Percentiles rank a stretch among this genome's conserved stretches.
These are phyloP conservation scores for Leishmania arabica DNA, from an alignment of 208 protist species.

Conservation along the genomic window DNA sequence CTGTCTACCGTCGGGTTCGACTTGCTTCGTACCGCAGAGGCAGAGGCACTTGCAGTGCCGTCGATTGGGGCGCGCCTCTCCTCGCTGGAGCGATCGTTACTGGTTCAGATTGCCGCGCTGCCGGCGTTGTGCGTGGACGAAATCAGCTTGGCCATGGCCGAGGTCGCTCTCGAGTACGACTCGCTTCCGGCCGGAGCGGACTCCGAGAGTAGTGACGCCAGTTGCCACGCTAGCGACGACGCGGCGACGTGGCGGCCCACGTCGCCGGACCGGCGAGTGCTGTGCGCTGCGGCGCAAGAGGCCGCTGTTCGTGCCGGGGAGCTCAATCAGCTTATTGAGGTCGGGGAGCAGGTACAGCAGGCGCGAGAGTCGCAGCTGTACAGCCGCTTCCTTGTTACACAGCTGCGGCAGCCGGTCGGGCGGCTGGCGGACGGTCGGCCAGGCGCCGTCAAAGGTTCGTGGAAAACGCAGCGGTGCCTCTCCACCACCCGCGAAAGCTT, in stretches of 20 bases:
- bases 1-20: constrained; percentile 55
- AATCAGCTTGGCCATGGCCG: constrained; percentile 71
- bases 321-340: constrained; percentile 47
- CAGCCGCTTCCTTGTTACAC: constrained; percentile 62
- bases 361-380: constrained; percentile 43
- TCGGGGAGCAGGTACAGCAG: constrained; percentile 39
- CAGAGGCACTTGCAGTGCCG: constrained; percentile 7
- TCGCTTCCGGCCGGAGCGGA: background rate
- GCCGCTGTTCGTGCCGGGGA: constrained; percentile 41
- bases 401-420: constrained; percentile 40
- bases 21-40: constrained; percentile 23
- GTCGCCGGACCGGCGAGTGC: constrained; percentile 45
- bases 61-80: constrained; percentile 37
- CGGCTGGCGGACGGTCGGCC: constrained; percentile 26
- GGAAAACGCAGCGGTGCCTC: constrained; percentile 34
- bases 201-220: constrained; percentile 1
- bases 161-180: constrained; percentile 37
- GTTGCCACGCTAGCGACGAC: background rate
- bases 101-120: constrained; percentile 68
- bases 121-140: constrained; percentile 76
- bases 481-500: constrained; percentile 15
- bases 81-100: constrained; percentile 56
- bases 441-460: constrained; percentile 24
- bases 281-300: constrained; percentile 34
- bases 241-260: constrained; percentile 41